Percentiles rank a stretch among this genome's conserved stretches.
phyloP scores from a whole-genome alignment of 1,284 basidiomycete genomes.

The Ceratobasidium sp. region DNA sequence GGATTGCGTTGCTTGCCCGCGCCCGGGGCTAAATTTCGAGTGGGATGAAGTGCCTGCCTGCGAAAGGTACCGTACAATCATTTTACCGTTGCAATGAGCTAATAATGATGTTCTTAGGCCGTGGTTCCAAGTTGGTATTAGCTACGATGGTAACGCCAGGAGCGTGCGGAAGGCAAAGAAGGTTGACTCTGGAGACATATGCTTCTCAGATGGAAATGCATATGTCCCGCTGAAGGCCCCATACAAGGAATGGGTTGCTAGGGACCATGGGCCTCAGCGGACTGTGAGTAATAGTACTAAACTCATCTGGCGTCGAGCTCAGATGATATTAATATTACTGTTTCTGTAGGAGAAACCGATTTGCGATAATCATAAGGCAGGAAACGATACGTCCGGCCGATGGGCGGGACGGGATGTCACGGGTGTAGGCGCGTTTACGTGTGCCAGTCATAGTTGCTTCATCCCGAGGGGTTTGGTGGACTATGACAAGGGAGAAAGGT shows the following conservation, averaged over 20 bases:
- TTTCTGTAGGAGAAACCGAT: not conserved
- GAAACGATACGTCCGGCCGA: not conserved
- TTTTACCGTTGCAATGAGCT: too few relatives aligned
- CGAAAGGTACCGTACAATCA: not conserved
- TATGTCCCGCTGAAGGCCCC: slow-evolving; percentile 1
- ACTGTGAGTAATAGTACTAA: not conserved
- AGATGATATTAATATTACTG: too few relatives aligned
- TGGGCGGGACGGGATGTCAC: slow-evolving; percentile 13
- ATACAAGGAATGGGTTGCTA: not conserved
- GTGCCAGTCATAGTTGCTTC: slow-evolving; percentile 14
- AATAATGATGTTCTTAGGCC: not conserved
- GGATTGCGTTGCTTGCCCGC: slow-evolving; percentile 15
- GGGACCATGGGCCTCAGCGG: not conserved
- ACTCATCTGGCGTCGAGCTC: not conserved
- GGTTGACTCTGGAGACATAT: not conserved
- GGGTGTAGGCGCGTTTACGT: slow-evolving; percentile 5
- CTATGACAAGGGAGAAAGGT: slow-evolving; percentile 23
- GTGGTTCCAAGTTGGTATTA: not conserved
- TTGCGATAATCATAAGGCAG: slow-evolving; percentile 26
- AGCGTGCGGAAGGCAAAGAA: slow-evolving; percentile 17
- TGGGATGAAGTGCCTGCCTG: not conserved
- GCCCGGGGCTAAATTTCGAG: slow-evolving; percentile 14
- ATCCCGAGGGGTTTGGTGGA: not conserved
- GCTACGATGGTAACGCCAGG: slow-evolving; percentile 18
- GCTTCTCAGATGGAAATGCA: not conserved